Evolutionary conservation across 805 yeast genomes (phyloP), one percentile per base, ranked within the genome.

Genomic region (Saturnispora silvae): DNA sequence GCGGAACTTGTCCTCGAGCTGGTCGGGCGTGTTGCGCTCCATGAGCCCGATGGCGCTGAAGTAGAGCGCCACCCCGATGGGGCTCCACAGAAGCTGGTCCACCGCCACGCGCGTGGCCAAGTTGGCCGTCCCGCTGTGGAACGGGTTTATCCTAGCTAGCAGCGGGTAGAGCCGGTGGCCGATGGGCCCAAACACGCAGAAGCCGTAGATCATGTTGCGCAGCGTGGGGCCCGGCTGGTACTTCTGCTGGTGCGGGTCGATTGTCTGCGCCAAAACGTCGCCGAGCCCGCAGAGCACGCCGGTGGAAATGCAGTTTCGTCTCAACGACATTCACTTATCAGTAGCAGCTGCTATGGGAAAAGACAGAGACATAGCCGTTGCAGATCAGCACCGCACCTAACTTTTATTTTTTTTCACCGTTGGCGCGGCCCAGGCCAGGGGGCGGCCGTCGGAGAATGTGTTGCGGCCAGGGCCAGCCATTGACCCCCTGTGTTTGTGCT

Each of bases 21-120:
- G 63, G 0, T 54, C 53, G 4, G 58, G 27, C 0, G 69, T 51
- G 33, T 67, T 61, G 11, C 70, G 67, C 51, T 84, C 92, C 64
- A 87, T 54, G 3, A 74, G 27, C 0, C 87, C 68, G 77, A 85
- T 78, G 28, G 70, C 64, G 1, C 74, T 51, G 51, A 67, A 85
- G 56, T 84, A 87, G 34, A 81, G 52, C 2, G 89, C 87, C 7
- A 86, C 70, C 3, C 78, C 74, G 10, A 80, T 48, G 2, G 96
- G 96, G 0, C 95, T 84, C 68, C 84, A 84, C 0, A 67, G 43
- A 20, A 72, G 48, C 53, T 86, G 96, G 57, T 87, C 96, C 6
- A 70, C 66, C 0, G 70, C 67, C 13, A 81, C 85, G 34, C 84
- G 59, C 8, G 61, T 51, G 1, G 61, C 16, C 16, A 31, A 13